Evolutionary conservation across 2,329 filamentous ascomycete species (phyloP), one percentile per base, ranked within the genome.

Genomic region (Blastomyces emzantsi): DNA sequence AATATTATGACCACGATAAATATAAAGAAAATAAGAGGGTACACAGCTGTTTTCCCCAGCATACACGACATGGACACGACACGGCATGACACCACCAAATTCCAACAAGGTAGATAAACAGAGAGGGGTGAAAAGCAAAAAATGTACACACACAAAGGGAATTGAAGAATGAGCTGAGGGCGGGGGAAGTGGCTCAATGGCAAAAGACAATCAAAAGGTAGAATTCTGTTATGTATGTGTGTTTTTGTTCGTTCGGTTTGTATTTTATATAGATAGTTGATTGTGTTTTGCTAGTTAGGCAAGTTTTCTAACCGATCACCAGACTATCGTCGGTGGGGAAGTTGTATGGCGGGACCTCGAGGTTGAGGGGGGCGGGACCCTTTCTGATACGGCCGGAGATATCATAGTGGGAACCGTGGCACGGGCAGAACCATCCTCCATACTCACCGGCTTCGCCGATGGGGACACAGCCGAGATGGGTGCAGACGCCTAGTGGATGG

Each of bases 351-450:
- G 93, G 94, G 70, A 97, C 87, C 83, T 97, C 94, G 76, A 99
- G 87, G 85, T 99, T 99, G 75, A 99, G 86, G 70, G 94, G 94
- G 67, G 94, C 94, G 68, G 94, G 94, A 70, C 94, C 94, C 86
- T 90, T 97, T 83, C 94, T 88, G 85, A 96, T 90, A 81, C 94
- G 92, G 78, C 94, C 94, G 69, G 92, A 97, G 79, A 99, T 97
- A 79, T 99, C 94, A 87, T 99, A 99, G 85, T 99, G 94, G 72
- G 92, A 97, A 80, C 94, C 94, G 86, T 99, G 94, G 90, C 94
- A 99, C 70, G 94, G 94, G 85, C 94, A 99, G 89, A 99, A 99
- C 94, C 94, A 99, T 76, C 94, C 94, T 77, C 94, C 94, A 75
- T 83, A 99, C 81, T 99, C 95, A 78, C 94, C 94, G 69, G 94